Evolutionary conservation across 1,139 yeast genomes (phyloP), one percentile per base, ranked within the genome.

Genomic region (Protomyces inouyei): DNA sequence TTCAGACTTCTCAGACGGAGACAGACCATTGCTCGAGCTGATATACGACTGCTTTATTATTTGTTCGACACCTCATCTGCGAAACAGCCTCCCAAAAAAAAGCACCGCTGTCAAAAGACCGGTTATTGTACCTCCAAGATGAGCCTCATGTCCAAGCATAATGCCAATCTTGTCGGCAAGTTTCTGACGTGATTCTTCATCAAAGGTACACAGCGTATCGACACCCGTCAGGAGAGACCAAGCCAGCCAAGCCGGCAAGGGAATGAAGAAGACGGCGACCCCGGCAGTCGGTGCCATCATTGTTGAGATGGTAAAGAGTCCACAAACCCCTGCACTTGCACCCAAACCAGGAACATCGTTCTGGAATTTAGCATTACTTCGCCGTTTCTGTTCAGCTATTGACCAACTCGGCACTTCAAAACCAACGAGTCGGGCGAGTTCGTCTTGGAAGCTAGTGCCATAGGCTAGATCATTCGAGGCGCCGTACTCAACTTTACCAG

Each of bases 231-330:
- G 32, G n/a, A 59, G 40, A 16, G 57, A 56, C 63, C 63, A 59
- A 12, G 63, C 63, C 5, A 59, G 43, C 63, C 63, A 59, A 18
- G 63, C 63, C 3, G 63, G 63, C n/a, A 59, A 35, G 6, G 63
- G 63, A 14, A 59, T 52, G 57, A 59, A 59, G 57, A 59, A 59
- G 52, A 59, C 28, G 5, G 57, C 18, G 3, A 59, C 63, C 1
- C 55, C 38, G 3, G 63, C 57, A 12, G 53, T 38, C 9, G 63
- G 63, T 6, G 57, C 57, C 10, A 59, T 10, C 36, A 59, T 10
- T n/a, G 46, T 40, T 6, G 37, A 25, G 35, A 59, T 21, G n/a
- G 63, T 59, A 40, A 59, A 59, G 23, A 59, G 52, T 9, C 63
- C 63, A 28, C 53, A 59, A 25, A 59, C 63, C 2, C 63, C 63